A percentile compares a stretch with the other conserved stretches of the same genome.
These are phyloP conservation scores for Phytophthora kernoviae DNA, from an alignment of 352 stramenopile species.

Conservation along the genomic window DNA sequence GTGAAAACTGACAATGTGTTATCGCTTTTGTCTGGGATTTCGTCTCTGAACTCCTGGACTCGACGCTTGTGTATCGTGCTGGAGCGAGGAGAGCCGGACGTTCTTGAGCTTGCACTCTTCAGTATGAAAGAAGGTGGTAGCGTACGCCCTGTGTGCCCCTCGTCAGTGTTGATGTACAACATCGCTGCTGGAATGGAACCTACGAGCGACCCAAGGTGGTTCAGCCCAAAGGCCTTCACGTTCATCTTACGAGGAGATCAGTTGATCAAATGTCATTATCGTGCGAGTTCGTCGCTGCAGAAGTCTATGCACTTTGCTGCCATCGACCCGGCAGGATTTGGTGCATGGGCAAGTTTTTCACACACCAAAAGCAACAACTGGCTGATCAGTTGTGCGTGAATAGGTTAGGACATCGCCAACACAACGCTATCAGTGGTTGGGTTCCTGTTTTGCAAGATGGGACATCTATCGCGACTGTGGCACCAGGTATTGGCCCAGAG, in stretches of 20 bases:
- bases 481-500: slow-evolving; percentile 23
- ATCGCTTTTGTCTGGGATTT: slow-evolving; percentile 60
- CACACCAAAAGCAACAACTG: slow-evolving; percentile 51
- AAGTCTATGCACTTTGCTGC: slow-evolving; percentile 65
- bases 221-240: slow-evolving; percentile 68
- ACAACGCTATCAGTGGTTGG: slow-evolving; percentile 13
- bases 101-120: slow-evolving; percentile 80
- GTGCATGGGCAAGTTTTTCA: slow-evolving; percentile 73
- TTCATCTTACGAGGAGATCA: slow-evolving; percentile 54
- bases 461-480: slow-evolving; percentile 4
- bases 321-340: slow-evolving; percentile 43
- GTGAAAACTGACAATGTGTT: slow-evolving; percentile 67
- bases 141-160: slow-evolving; percentile 56
- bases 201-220: slow-evolving; percentile 64
- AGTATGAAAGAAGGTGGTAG: slow-evolving; percentile 46
- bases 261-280: slow-evolving; percentile 41
- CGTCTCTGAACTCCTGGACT: slow-evolving; percentile 69
- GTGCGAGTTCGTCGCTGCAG: slow-evolving; percentile 31
- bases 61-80: slow-evolving; percentile 74
- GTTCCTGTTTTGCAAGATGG: slow-evolving; percentile 4
- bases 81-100: slow-evolving; percentile 54
- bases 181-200: slow-evolving; percentile 50
- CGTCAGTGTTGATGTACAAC: slow-evolving; percentile 65
- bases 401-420: too few relatives aligned
- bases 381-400: not conserved